Evolutionary conservation across 2,329 filamentous ascomycete species (phyloP).

Genomic region (Periconia sp.): DNA sequence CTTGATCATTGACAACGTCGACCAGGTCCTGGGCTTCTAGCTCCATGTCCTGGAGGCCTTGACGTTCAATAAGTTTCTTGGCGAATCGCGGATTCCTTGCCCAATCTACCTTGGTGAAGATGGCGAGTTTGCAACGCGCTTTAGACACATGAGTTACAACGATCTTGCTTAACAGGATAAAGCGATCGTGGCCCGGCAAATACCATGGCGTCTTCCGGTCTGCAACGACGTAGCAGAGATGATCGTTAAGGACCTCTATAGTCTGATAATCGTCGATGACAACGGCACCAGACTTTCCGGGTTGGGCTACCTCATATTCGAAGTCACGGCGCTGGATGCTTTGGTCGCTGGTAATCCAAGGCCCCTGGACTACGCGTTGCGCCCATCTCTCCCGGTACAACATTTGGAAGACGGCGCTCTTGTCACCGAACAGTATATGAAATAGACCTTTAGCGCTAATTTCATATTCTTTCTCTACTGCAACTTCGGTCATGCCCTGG

Average conservation of each 20-base stretch:
- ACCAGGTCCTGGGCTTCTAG: constrained; percentile 76
- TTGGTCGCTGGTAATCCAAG: constrained; percentile 77
- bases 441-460: constrained; percentile 94
- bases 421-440: constrained; percentile 95
- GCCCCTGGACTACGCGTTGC: constrained; percentile 74
- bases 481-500: constrained; percentile 76
- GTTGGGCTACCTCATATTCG: constrained; percentile 73
- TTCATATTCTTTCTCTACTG: constrained; percentile 82
- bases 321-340: constrained; percentile 79
- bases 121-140: constrained; percentile 86
- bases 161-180: constrained; percentile 85
- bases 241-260: constrained; percentile 70
- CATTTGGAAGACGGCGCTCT: constrained; percentile 90
- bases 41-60: constrained; percentile 76
- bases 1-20: constrained; percentile 78
- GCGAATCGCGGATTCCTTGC: constrained; percentile 59
- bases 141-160: constrained; percentile 94
- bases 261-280: constrained; percentile 81
- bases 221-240: constrained; percentile 70
- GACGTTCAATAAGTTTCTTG: constrained; percentile 60
- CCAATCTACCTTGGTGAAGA: constrained; percentile 92
- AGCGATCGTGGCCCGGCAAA: constrained; percentile 78
- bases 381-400: constrained; percentile 73
- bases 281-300: constrained; percentile 30
- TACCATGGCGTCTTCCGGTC: constrained; percentile 77